Base-by-base conservation (phyloP, 164 flowering plant genomes). In the Cinnamomum chago region DNA sequence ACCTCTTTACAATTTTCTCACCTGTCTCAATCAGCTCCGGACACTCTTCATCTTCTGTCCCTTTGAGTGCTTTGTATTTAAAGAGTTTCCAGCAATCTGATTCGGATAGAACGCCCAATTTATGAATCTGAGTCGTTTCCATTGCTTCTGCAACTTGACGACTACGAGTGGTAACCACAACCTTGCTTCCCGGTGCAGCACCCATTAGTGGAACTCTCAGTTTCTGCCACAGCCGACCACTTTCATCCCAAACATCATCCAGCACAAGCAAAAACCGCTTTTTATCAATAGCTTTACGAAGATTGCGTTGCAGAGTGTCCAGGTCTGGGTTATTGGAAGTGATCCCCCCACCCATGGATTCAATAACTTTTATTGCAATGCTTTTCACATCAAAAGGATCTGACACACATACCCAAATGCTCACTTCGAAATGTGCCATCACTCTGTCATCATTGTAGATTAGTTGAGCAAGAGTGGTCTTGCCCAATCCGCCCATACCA, bases 1-100 rank as follows among this genome's bases (percentile, higher is more conserved):
- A 77, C 72, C 67, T 72, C 2, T 51, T 64, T 15, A 65, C 23
- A 47, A 77, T 65, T 67, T 67, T 33, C 30, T 20, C 27, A 4
- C 47, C 70, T 1, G 18, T 18, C 5, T 28, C 70, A 14, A 27
- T 18, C 10, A 67, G 30, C 40, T 33, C 23, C 17, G 1, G 3
- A 67, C 27, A n/a, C 17, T 67, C 70, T 28, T 67, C 50, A 1
- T 14, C 17, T 33, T 64, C 25, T 64, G 14, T 64, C 3, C 24
- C 28, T 13, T 30, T 30, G 33, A 30, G 33, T 30, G 33, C 33
- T 30, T 30, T 30, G 33, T 30, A 30, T 30, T 30, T 30, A 30
- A 30, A 30, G 33, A 30, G 33, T 30, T 30, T 4, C 33, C 33
- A 30, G 33, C 33, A 30, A 30, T 30, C 5, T 30, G 33, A 30